Conservation (phyloP, 1,284 basidiomycete species). For the Pyrrhoderma lamaoense region DNA sequence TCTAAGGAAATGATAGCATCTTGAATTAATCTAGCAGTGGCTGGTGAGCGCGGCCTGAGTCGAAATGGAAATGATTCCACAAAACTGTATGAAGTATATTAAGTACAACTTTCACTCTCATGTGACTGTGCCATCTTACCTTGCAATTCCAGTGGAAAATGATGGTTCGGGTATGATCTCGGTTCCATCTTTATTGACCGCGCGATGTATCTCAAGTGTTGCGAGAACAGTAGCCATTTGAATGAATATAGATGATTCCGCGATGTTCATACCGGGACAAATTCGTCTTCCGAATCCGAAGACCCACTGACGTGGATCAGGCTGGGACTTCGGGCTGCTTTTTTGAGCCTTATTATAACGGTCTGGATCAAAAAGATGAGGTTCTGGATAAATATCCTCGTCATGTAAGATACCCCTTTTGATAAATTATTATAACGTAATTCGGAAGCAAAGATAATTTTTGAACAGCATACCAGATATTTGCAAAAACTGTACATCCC, state of each 20-base stretch:
- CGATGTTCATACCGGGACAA: slow-evolving; percentile 36
- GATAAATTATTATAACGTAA: not conserved
- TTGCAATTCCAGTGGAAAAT: not conserved
- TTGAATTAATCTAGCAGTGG: not conserved
- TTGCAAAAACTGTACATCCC: slow-evolving; percentile 24
- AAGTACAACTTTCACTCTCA: not conserved
- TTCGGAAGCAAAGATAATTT: not conserved
- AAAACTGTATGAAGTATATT: not conserved
- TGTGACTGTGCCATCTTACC: not conserved
- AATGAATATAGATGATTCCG: slow-evolving; percentile 42
- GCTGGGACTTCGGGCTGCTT: not conserved
- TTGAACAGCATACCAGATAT: slow-evolving; percentile 24
- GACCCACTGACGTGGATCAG: slow-evolving; percentile 1
- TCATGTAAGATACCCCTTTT: slow-evolving; percentile 24
- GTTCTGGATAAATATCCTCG: slow-evolving; percentile 20
- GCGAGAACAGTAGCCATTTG: slow-evolving; percentile 38
- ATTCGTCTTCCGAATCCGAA: slow-evolving; percentile 19
- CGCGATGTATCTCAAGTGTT: slow-evolving; percentile 31
- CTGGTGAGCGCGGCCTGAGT: not conserved
- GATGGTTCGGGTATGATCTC: not conserved
- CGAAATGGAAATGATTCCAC: not conserved
- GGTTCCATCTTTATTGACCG: not conserved
- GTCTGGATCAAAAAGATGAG: slow-evolving; percentile 22
- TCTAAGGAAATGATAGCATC: not conserved
- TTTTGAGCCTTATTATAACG: slow-evolving; percentile 3